A percentile compares a stretch with the other conserved stretches of the same genome.
These are phyloP conservation scores for Rhinocladiella similis DNA, from an alignment of 2,329 filamentous ascomycete species.

Conservation along the genomic window DNA sequence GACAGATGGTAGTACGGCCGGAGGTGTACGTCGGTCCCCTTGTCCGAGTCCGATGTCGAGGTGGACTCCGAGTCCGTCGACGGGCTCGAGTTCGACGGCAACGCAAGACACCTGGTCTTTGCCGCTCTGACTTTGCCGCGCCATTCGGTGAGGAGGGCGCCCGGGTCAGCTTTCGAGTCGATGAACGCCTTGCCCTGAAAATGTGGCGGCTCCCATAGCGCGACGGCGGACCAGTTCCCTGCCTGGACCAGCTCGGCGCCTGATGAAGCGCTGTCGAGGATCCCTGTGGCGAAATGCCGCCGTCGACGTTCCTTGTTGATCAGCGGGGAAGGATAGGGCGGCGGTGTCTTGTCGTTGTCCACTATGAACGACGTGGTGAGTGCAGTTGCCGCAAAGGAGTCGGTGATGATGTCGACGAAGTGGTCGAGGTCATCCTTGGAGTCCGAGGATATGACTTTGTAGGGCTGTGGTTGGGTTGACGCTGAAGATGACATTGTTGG, in stretches of 20 bases:
- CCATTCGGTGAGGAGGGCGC: slow-evolving; percentile 23
- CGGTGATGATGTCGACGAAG: slow-evolving; percentile 25
- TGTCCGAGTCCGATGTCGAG: slow-evolving; percentile 2
- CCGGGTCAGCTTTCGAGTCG: slow-evolving; percentile 18
- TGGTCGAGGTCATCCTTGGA: slow-evolving; percentile 13
- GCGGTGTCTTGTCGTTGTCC: slow-evolving; percentile 23
- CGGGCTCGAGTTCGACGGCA: neutral
- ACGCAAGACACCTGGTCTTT: slow-evolving; percentile 20
- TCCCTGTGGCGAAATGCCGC: slow-evolving; percentile 22
- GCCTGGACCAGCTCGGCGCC: slow-evolving; percentile 27
- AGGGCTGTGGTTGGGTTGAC: slow-evolving; percentile 2
- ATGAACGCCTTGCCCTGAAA: slow-evolving; percentile 24
- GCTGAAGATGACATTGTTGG: neutral
- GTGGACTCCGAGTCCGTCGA: neutral
- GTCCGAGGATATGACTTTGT: slow-evolving; percentile 9
- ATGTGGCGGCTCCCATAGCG: slow-evolving; percentile 25
- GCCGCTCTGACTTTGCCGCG: slow-evolving; percentile 15
- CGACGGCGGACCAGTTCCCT: slow-evolving; percentile 26
- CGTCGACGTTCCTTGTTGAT: slow-evolving; percentile 17
- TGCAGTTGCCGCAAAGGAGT: slow-evolving; percentile 17
- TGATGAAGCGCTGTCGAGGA: slow-evolving; percentile 20
- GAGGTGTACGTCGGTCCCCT: slow-evolving; percentile 3
- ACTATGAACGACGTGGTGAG: slow-evolving; percentile 25
- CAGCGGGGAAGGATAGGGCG: slow-evolving; percentile 21
- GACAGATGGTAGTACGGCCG: slow-evolving; percentile 26